Conservation (phyloP, 768 basidiomycete genomes). For the Naganishia kalamii region DNA sequence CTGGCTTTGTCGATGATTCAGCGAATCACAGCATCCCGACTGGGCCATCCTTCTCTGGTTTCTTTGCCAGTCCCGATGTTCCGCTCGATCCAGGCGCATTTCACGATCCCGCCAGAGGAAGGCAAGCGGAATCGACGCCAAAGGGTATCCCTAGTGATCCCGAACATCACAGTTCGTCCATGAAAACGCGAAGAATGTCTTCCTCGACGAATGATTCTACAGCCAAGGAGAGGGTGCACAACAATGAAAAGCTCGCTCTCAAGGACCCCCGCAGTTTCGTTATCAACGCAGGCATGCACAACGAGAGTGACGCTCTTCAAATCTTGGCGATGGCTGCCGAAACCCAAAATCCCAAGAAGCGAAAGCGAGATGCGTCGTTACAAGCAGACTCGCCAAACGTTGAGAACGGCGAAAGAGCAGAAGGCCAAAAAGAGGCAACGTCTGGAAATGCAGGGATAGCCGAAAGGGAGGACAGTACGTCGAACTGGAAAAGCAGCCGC, state of each 20-base stretch:
- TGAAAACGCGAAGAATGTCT: neutral
- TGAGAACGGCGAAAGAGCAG: neutral
- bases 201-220: neutral
- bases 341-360: constrained; percentile 1
- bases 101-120: no score
- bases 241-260: constrained; percentile 14
- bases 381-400: neutral
- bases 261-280: constrained; percentile 40
- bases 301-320: constrained; percentile 43
- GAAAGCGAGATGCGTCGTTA: neutral
- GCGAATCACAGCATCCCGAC: neutral
- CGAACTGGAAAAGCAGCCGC: neutral
- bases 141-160: neutral
- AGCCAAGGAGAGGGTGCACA: neutral
- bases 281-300: constrained; percentile 35
- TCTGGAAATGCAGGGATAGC: neutral
- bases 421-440: neutral
- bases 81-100: neutral
- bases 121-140: neutral
- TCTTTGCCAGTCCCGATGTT: neutral
- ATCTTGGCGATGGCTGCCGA: constrained; percentile 40
- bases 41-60: neutral
- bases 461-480: neutral
- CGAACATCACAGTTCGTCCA: neutral
- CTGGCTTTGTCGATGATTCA: neutral